Evolutionary conservation across 192 early-diverging fungal species (phyloP), one percentile per base, ranked within the genome.

Genomic region (Coemansia interrupta): DNA sequence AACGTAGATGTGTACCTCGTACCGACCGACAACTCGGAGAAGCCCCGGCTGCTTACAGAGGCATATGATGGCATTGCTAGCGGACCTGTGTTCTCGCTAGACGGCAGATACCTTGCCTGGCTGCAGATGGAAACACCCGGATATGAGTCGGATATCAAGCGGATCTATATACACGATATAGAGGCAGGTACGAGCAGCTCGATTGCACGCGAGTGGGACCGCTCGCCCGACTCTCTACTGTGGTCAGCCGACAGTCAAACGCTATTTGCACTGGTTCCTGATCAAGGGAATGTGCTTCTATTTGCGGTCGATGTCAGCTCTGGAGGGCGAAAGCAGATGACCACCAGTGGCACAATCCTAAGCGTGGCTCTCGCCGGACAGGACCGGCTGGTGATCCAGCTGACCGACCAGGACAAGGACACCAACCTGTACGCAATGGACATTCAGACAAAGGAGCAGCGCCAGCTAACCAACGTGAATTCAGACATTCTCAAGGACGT

Each of bases 81-180:
- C 23, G 43, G 56, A 18, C 90, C 92, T 10, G 72, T 61, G 23
- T 90, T 85, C 56, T 83, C 86, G 0, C 57, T 79, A 2, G 87
- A 87, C 23, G 90, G 90, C n/a, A 71, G 58, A 18, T 63, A 60
- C 22, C 53, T 93, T 29, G 85, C 87, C 5, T 93, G 88, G 73
- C 70, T 93, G 32, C 88, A 93, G 74, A 92, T 91, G 84, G 71
- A 80, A 47, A 82, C 68, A 40, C 84, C 84, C 3, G 80, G 85
- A 17, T 89, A 93, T 60, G 90, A 93, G 63, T 71, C 92, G 4
- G 90, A 90, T 52, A 83, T 77, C 45, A 88, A 87, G 51, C 72
- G 82, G 10, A 85, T 93, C 20, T 72, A 83, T 26, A 36, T 90
- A 26, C 68, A 83, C 48, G 58, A 72, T 42, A 44, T 64, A 4